Evolutionary conservation across 1,139 yeast species (phyloP).

Genomic region (Hansenula lynferdii): DNA sequence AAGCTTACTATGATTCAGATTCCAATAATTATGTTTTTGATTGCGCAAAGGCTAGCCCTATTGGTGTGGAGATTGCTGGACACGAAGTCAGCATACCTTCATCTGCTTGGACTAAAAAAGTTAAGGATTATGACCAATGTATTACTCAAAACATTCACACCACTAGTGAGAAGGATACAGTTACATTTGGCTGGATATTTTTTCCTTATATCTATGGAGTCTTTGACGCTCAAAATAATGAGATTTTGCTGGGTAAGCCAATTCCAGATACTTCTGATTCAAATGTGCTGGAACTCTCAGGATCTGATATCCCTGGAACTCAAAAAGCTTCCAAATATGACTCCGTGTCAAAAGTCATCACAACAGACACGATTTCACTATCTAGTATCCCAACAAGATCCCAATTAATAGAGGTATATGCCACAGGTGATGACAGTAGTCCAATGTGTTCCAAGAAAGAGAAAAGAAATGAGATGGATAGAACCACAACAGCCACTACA

Average conservation of each 20-base stretch:
- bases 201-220: conserved; percentile 12
- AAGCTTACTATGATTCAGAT: conserved; percentile 9
- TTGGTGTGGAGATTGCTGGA: conserved; percentile 8
- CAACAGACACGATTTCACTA: background rate
- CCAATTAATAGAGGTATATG: background rate
- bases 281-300: conserved; percentile 7
- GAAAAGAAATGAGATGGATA: too few relatives aligned
- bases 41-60: conserved; percentile 7
- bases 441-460: too few relatives aligned
- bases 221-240: conserved; percentile 12
- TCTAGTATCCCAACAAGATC: background rate
- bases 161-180: conserved; percentile 5
- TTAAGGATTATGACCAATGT: conserved; percentile 9
- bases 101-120: conserved; percentile 7
- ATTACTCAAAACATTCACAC: conserved; percentile 2
- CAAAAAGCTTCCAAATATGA: conserved; percentile 2
- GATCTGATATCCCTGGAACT: conserved; percentile 4
- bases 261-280: conserved; percentile 5
- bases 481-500: too few relatives aligned
- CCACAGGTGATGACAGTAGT: background rate
- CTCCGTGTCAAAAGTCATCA: background rate
- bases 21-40: conserved; percentile 10
- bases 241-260: conserved; percentile 10
- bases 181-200: conserved; percentile 13
- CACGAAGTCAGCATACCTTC: conserved; percentile 6